These are phyloP conservation scores for Arctium lappa DNA, from an alignment of 129 eudicot species.

Conservation along the genomic window DNA sequence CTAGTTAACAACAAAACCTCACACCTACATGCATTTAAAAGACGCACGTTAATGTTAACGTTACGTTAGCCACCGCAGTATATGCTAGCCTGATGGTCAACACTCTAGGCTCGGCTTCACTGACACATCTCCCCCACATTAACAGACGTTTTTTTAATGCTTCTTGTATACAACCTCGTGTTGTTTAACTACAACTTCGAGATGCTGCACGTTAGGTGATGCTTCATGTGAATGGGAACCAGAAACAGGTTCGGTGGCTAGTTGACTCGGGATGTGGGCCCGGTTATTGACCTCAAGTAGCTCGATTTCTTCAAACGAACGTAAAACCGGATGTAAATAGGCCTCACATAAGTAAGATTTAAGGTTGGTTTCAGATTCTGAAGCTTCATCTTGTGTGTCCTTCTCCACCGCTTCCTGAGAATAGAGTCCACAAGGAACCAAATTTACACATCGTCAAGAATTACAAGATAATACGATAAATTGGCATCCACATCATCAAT, in stretches of 20 bases:
- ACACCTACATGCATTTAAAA: no score
- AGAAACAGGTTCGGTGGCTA: slow-evolving; percentile 34
- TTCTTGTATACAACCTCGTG: no score
- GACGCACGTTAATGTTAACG: no score
- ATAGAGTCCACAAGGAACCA: background rate
- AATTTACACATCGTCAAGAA: background rate
- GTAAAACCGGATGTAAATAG: slow-evolving; percentile 83
- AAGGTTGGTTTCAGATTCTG: slow-evolving; percentile 43
- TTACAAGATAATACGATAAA: no score
- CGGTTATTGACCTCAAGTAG: no score
- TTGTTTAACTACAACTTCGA: no score
- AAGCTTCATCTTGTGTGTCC: slow-evolving; percentile 57
- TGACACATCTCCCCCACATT: no score
- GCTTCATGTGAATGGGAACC: slow-evolving; percentile 34
- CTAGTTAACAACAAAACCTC: background rate
- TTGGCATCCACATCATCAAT: no score
- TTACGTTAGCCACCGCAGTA: no score
- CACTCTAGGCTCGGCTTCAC: background rate
- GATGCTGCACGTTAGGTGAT: no score
- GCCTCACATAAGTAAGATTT: slow-evolving; percentile 71
- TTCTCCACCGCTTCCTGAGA: slow-evolving; percentile 85
- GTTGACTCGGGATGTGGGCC: slow-evolving; percentile 39
- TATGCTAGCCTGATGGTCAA: slow-evolving; percentile 10
- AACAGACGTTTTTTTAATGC: no score
- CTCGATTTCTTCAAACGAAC: slow-evolving; percentile 69